These are phyloP conservation scores for Hyaloscypha bicolor DNA, from an alignment of 495 filamentous ascomycete genomes.

Conservation along the genomic window DNA sequence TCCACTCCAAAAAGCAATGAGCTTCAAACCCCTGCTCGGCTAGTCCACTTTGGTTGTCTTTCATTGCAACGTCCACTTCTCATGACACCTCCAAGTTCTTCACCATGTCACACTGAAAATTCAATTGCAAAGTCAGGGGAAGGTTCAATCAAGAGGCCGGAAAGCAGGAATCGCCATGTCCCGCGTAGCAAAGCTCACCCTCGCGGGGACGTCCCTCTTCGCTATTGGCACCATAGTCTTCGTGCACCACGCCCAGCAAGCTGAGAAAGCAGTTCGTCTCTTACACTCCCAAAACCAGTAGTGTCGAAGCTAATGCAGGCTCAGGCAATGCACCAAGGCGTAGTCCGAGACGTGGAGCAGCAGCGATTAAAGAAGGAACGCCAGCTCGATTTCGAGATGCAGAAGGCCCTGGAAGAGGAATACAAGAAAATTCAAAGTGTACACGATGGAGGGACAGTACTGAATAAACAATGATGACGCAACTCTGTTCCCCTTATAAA, in stretches of 20 bases:
- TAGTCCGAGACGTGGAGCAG: slow-evolving; percentile 93
- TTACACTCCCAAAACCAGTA: slow-evolving; percentile 6
- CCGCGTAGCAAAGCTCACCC: slow-evolving; percentile 81
- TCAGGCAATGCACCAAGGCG: slow-evolving; percentile 94
- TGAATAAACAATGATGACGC: slow-evolving; percentile 17
- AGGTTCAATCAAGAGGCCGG: background rate
- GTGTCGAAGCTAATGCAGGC: slow-evolving; percentile 19
- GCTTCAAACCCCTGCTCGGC: slow-evolving; percentile 22
- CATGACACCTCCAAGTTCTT: background rate
- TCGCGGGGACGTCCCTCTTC: slow-evolving; percentile 74
- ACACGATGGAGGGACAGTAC: slow-evolving; percentile 33
- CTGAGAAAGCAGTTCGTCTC: slow-evolving; percentile 77
- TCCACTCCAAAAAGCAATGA: slow-evolving; percentile 22
- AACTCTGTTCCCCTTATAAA: background rate
- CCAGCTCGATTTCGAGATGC: slow-evolving; percentile 91
- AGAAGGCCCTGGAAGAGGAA: slow-evolving; percentile 81
- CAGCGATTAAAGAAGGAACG: slow-evolving; percentile 86
- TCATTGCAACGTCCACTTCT: slow-evolving; percentile 11
- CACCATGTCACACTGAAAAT: background rate
- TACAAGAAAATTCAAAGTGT: slow-evolving; percentile 82
- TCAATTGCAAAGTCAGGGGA: background rate
- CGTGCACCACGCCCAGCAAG: slow-evolving; percentile 84
- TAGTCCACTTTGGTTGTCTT: background rate
- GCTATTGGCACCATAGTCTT: slow-evolving; percentile 77
- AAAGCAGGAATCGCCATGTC: slow-evolving; percentile 64